These are phyloP conservation scores for Fraxinus platypoda DNA, from an alignment of 305 asterid species.

Conservation along the genomic window DNA sequence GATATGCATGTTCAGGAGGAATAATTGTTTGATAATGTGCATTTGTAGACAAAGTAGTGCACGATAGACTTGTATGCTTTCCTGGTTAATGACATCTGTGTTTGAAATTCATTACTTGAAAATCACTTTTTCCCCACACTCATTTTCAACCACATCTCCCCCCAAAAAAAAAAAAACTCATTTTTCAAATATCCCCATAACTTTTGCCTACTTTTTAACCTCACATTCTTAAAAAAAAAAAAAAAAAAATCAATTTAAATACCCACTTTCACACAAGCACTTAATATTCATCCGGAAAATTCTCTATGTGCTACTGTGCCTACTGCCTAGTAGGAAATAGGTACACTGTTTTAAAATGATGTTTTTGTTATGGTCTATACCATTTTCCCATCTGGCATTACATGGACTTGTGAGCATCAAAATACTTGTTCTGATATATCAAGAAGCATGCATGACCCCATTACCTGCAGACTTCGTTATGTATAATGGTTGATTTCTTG, in stretches of 20 bases:
- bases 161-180: no score
- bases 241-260: no score
- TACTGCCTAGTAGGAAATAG: neutral
- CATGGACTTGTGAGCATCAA: slow-evolving; percentile 4
- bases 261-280: neutral
- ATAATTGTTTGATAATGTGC: neutral
- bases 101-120: neutral
- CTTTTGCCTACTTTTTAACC: neutral
- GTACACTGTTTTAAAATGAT: slow-evolving; percentile 1
- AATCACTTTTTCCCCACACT: neutral
- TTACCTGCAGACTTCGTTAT: slow-evolving; percentile 8
- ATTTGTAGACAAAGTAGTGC: neutral
- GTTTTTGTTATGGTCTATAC: neutral
- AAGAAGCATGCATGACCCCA: slow-evolving; percentile 11
- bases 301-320: neutral
- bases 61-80: neutral
- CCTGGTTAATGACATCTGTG: neutral
- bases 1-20: neutral
- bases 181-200: neutral
- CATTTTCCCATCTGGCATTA: neutral
- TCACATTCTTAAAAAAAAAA: neutral
- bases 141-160: neutral
- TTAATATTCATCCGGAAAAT: neutral
- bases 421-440: slow-evolving; percentile 16
- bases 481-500: slow-evolving; percentile 18